Conservation (phyloP, 257 asterid genomes). For the Eustoma russellianum region DNA sequence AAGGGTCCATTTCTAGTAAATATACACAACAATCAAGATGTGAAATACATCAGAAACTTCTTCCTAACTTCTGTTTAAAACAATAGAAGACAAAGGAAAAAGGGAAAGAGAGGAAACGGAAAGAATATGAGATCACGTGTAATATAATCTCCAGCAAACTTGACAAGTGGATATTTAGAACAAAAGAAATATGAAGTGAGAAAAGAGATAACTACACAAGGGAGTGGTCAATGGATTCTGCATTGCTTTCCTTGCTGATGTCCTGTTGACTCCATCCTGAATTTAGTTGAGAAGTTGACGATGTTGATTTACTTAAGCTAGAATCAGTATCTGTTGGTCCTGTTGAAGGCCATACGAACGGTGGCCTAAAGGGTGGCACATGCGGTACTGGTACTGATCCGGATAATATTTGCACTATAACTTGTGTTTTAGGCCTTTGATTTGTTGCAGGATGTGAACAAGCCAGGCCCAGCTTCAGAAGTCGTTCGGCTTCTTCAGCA, state of each 20-base stretch:
- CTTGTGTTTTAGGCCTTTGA: conserved; percentile 57
- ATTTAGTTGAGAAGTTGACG: conserved; percentile 32
- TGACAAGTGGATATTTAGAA: conserved; percentile 1
- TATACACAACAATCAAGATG: not conserved
- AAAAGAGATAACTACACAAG: conserved; percentile 38
- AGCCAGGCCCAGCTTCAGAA: conserved; percentile 64
- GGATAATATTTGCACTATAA: conserved; percentile 48
- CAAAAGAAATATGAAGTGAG: conserved; percentile 4
- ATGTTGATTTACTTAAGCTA: conserved; percentile 14
- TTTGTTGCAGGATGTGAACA: conserved; percentile 66
- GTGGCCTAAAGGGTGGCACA: conserved; percentile 78
- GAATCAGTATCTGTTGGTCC: conserved; percentile 29
- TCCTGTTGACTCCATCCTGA: conserved; percentile 56
- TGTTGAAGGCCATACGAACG: conserved; percentile 71
- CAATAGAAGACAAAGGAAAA: conserved; percentile 5
- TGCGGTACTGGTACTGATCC: conserved; percentile 46
- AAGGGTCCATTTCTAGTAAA: too few relatives aligned
- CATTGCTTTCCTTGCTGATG: conserved; percentile 41
- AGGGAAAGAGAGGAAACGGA: too few relatives aligned
- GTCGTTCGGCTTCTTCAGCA: conserved; percentile 53
- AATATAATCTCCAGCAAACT: too few relatives aligned
- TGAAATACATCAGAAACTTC: conserved; percentile 1
- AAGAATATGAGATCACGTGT: too few relatives aligned
- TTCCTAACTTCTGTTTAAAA: conserved; percentile 10
- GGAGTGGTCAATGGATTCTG: conserved; percentile 28